phyloP scores from a whole-genome alignment of 1,284 basidiomycete species.

The Melampsora americana region DNA sequence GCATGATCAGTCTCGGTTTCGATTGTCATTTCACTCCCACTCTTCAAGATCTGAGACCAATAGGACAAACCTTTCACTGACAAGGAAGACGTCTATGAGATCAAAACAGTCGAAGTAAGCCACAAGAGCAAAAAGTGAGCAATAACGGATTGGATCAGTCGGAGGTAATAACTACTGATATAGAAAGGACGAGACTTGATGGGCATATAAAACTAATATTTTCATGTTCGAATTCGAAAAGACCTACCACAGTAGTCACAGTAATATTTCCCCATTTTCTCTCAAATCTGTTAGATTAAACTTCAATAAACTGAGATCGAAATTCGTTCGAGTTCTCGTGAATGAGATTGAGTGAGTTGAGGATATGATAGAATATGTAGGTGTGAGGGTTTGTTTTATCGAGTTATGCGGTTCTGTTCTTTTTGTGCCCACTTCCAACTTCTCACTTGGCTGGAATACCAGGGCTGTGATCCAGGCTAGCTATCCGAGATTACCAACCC shows the following conservation, averaged over 20 bases:
- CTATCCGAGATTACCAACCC: no score
- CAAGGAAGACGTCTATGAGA: conserved; percentile 45
- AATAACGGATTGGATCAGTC: conserved; percentile 2
- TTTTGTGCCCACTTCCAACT: no score
- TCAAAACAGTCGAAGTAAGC: not conserved
- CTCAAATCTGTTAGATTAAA: not conserved
- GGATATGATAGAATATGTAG: no score
- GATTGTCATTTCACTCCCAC: not conserved
- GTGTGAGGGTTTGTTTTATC: no score
- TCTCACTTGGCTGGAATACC: no score
- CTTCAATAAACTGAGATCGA: no score
- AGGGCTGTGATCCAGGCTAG: no score
- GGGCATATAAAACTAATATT: not conserved
- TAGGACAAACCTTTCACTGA: conserved; percentile 39
- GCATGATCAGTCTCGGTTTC: conserved; percentile 1
- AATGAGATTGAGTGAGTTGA: no score
- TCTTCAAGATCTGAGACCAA: not conserved
- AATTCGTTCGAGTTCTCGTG: no score
- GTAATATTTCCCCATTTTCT: conserved; percentile 56
- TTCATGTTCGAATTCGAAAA: conserved; percentile 55
- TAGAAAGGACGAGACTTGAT: not conserved
- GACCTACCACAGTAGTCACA: conserved; percentile 88
- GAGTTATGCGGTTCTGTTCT: no score
- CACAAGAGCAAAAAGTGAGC: not conserved
- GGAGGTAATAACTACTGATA: conserved; percentile 2